Base-by-base conservation (phyloP, 805 yeast genomes). In the Yarrowia hollandica region DNA sequence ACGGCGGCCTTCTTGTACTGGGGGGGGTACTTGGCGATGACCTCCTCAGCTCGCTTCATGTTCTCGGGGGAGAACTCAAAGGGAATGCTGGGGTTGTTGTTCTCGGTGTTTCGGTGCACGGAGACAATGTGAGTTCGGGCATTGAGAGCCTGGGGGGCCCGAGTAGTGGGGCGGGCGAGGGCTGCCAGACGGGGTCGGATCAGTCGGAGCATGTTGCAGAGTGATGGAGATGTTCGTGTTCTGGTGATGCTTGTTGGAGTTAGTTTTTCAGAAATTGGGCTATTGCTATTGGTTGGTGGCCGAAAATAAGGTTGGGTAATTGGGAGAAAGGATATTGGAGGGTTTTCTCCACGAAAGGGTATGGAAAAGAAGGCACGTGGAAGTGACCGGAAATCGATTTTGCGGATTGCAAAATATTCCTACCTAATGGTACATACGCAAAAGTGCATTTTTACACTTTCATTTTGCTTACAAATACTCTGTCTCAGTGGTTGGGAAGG, bases 1-100 rank as follows among this genome's bases (percentile, higher is more conserved):
- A 84, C 84, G 2, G 96, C 96, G 28, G 86, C 88, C 74, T 89
- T 89, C 71, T 88, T 88, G 74, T 89, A 88, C 70, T 88, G 92
- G 23, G 87, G 78, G 10, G 96, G 96, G 71, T 88, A 88, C 75
- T 87, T 87, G 67, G 86, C 81, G 57, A 88, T 78, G 68, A 88
- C 82, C 62, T 80, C 84, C 61, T 84, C 74, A n/a, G 95, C 95
- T 64, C 88, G 77, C 63, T 77, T 74, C 68, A 74, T 66, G 76
- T 87, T 88, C 63, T 82, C 89, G 12, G 77, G 67, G 60, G 77
- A 77, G 76, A 88, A 89, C 71, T 85, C 90, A 71, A 89, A 89
- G 39, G 89, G 84, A 57, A 84, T 75, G 57, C 77, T 72, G 48
- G 81, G 82, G 72, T 86, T 85, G 77, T 89, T 87, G 48, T 79